Percentiles rank a stretch among this genome's conserved stretches.
phyloP scores from a whole-genome alignment of 31 red algal species.

The Endocladia muricata region DNA sequence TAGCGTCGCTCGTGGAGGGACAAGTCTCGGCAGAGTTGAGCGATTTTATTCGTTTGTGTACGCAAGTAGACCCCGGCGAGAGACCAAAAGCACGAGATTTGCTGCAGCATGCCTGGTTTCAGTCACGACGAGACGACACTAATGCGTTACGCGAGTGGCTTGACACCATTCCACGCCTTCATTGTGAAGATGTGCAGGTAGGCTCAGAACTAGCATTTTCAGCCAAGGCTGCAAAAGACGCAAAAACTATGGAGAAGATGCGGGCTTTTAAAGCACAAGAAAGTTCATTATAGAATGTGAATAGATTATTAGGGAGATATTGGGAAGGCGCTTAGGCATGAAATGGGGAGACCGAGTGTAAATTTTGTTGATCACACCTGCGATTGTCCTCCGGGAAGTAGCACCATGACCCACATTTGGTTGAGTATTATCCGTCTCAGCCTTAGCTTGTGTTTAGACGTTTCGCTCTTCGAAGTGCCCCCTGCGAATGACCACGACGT shows the following conservation, averaged over 20 bases:
- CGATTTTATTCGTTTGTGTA: constrained; percentile 59
- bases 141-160: constrained; percentile 45
- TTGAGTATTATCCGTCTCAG: neutral
- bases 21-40: constrained; percentile 42
- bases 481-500: neutral
- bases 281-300: neutral
- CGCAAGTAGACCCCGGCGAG: constrained; percentile 36
- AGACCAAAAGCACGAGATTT: constrained; percentile 47
- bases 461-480: neutral
- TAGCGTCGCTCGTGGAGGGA: constrained; percentile 17
- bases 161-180: constrained; percentile 30
- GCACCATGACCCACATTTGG: no score
- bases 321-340: neutral
- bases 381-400: no score
- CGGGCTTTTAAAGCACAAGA: constrained; percentile 15
- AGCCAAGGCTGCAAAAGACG: neutral
- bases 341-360: no score
- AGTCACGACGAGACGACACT: constrained; percentile 1
- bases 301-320: neutral
- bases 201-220: constrained; percentile 19
- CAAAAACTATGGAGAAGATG: neutral
- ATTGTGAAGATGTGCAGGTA: constrained; percentile 25
- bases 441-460: no score
- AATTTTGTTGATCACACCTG: no score
- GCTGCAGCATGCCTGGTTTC: constrained; percentile 61